Evolutionary conservation across 2,329 filamentous ascomycete species (phyloP).

Genomic region (Xylaria sp.): DNA sequence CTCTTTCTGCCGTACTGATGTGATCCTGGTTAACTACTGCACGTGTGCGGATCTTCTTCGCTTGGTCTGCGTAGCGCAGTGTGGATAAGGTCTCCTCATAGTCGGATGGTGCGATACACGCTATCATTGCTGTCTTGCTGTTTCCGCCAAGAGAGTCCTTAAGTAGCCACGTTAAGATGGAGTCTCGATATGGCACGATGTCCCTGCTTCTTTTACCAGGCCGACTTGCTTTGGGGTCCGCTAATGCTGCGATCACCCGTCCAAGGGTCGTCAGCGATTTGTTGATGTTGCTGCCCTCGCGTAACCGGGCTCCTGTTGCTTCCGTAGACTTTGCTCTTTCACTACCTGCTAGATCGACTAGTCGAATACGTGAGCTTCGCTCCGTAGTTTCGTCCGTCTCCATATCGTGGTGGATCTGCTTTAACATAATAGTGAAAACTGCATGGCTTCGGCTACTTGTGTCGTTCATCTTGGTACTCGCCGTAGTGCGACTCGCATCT

Average conservation of each 20-base stretch:
- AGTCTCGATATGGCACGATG: slow-evolving; percentile 91
- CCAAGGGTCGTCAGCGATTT: slow-evolving; percentile 96
- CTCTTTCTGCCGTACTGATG: slow-evolving; percentile 87
- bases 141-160: slow-evolving; percentile 97
- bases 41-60: slow-evolving; percentile 93
- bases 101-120: slow-evolving; percentile 92
- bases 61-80: slow-evolving; percentile 94
- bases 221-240: slow-evolving; percentile 65
- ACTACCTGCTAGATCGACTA: slow-evolving; percentile 93
- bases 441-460: slow-evolving; percentile 95
- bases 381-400: slow-evolving; percentile 98
- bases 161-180: slow-evolving; percentile 80
- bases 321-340: slow-evolving; percentile 95
- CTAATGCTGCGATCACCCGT: slow-evolving; percentile 91
- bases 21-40: slow-evolving; percentile 96
- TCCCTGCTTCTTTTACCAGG: slow-evolving; percentile 57
- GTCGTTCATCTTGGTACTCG: slow-evolving; percentile 99
- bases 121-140: slow-evolving; percentile 99
- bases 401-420: slow-evolving; percentile 97
- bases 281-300: slow-evolving; percentile 98
- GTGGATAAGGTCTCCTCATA: slow-evolving; percentile 98
- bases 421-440: slow-evolving; percentile 96
- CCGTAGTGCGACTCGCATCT: slow-evolving; percentile 84
- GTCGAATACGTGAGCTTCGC: slow-evolving; percentile 86
- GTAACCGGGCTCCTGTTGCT: slow-evolving; percentile 86